Evolutionary conservation across 805 yeast genomes (phyloP).

Genomic region (Phaffomyces opuntiae): DNA sequence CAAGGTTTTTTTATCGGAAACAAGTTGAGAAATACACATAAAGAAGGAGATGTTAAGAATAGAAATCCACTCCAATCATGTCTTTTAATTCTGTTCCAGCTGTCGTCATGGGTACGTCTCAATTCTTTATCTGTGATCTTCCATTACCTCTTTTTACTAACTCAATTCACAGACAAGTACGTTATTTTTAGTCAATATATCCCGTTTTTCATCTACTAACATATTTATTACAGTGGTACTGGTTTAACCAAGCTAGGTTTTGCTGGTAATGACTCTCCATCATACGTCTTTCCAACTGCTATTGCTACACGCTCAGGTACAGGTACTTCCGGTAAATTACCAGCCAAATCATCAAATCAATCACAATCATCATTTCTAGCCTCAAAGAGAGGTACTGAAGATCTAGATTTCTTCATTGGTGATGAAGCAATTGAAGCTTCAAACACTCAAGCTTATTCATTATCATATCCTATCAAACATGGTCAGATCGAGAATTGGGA

Average conservation of each 20-base stretch:
- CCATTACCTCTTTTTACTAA: constrained; percentile 9
- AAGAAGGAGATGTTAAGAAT: not conserved
- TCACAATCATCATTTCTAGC: constrained; percentile 31
- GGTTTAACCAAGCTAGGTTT: constrained; percentile 96
- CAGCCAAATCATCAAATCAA: constrained; percentile 40
- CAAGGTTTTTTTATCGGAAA: too few relatives aligned
- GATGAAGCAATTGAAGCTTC: constrained; percentile 91
- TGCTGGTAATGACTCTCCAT: constrained; percentile 98
- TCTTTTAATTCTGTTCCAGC: constrained; percentile 60
- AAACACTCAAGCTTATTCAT: constrained; percentile 82
- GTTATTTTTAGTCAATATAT: not conserved
- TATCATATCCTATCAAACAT: constrained; percentile 90
- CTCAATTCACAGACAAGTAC: constrained; percentile 17
- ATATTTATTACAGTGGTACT: constrained; percentile 67
- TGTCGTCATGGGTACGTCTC: constrained; percentile 85
- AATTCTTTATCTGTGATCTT: not conserved
- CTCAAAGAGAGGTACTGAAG: constrained; percentile 81
- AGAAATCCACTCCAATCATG: constrained; percentile 9
- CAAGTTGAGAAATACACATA: not conserved
- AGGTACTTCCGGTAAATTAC: constrained; percentile 35
- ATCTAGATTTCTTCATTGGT: constrained; percentile 90
- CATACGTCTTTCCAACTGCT: constrained; percentile 95
- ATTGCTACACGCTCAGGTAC: constrained; percentile 60
- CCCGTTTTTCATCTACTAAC: constrained; percentile 11
- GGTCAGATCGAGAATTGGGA: constrained; percentile 99